phyloP scores from a whole-genome alignment of 2,329 filamentous ascomycete genomes.

The Talaromyces sp. region DNA sequence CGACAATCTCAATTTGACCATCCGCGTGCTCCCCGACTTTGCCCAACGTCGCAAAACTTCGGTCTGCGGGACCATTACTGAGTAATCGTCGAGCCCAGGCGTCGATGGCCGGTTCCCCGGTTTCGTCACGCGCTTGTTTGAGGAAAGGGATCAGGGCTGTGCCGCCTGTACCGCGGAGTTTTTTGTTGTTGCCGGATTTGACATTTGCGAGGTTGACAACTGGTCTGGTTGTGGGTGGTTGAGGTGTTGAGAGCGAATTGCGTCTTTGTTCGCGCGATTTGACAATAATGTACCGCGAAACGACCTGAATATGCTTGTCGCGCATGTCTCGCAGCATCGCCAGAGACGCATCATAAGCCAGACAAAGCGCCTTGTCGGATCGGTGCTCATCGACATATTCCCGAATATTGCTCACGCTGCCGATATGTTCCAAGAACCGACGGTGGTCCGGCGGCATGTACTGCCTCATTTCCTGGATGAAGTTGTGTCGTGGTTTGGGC shows the following conservation, averaged over 20 bases:
- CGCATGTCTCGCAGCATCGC: conserved; percentile 74
- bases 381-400: conserved; percentile 68
- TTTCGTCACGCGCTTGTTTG: conserved; percentile 95
- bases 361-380: conserved; percentile 63
- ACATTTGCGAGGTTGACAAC: conserved; percentile 56
- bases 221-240: conserved; percentile 40
- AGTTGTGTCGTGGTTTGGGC: conserved; percentile 69
- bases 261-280: conserved; percentile 74
- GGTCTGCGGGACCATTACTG: conserved; percentile 49
- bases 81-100: conserved; percentile 61
- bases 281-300: conserved; percentile 91
- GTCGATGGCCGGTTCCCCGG: conserved; percentile 82
- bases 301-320: conserved; percentile 94
- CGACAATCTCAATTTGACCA: conserved; percentile 60
- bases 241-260: conserved; percentile 60
- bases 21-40: conserved; percentile 55
- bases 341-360: conserved; percentile 89
- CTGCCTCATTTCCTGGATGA: conserved; percentile 92
- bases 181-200: conserved; percentile 50
- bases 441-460: conserved; percentile 97
- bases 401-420: conserved; percentile 79
- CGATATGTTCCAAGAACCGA: conserved; percentile 80
- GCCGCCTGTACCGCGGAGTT: conserved; percentile 84
- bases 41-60: conserved; percentile 46
- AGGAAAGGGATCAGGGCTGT: conserved; percentile 93